Base-by-base conservation (phyloP, 1,284 basidiomycete genomes). In the Rhizoctonia solani region DNA sequence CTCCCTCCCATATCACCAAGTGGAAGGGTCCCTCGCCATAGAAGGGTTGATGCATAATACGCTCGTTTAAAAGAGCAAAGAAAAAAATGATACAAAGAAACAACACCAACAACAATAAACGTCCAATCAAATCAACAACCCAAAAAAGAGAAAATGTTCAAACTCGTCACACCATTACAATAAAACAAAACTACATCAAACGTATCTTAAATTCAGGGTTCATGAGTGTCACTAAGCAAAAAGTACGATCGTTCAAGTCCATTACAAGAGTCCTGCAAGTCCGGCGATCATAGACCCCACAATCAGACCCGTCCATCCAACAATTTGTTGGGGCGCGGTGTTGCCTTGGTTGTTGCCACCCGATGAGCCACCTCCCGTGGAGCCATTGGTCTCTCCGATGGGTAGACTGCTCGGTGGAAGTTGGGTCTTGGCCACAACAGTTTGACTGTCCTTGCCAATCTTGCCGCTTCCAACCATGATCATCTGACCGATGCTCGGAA, bases 391-490 rank as follows among this genome's bases (percentile, higher is more conserved):
- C 16, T 47, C 44, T 5, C 19, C 25, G 30, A 63, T 25, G 6
- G 59, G 59, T 37, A 63, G 25, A 27, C 47, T 52, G 59, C 59
- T 63, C 19, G 13, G 23, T 21, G 59, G 54, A 27, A 56, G 21
- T 23, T 41, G 34, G 11, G 59, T 50, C 23, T 34, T 16, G 4
- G 47, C 14, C n/a, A 34, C 49, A 29, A 63, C 34, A 29, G 23
- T 29, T 39, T 63, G 59, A 23, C 59, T 63, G 6, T 49, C 59
- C 49, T 11, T 76, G 41, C 85, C 92, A 34, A 95, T 81, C 71
- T 86, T 79, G 27, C 93, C 93, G 70, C 80, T 87, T 16, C 94
- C 94, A 49, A 94, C 82, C 71, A 85, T 90, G 68, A 94, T 81
- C 77, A 84, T 84, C 0, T 84, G 82, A 0, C 90, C 93, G 65